Percentiles rank a stretch among this genome's conserved stretches.
Evolutionary conservation across 2,329 filamentous ascomycete species (phyloP).

Genomic region (Fusarium irregulare): DNA sequence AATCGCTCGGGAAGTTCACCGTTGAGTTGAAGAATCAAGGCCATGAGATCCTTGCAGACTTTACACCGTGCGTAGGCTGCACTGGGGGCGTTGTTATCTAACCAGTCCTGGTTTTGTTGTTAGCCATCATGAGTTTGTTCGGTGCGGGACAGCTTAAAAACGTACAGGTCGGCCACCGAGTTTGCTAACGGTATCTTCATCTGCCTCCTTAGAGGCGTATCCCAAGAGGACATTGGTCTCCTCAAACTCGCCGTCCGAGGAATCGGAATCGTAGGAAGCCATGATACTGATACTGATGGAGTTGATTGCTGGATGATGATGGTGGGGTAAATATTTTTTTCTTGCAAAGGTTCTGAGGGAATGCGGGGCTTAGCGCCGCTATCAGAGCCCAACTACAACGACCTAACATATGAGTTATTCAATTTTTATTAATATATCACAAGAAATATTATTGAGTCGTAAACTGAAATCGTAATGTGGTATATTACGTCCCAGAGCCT

Average conservation of each 20-base stretch:
- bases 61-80: slow-evolving; percentile 85
- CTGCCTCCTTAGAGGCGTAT: slow-evolving; percentile 83
- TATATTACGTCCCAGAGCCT: slow-evolving; percentile 46
- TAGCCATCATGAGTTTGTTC: slow-evolving; percentile 27
- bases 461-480: slow-evolving; percentile 35
- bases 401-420: not conserved
- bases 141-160: slow-evolving; percentile 29
- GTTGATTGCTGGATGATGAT: slow-evolving; percentile 41
- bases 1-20: slow-evolving; percentile 89
- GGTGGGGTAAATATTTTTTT: slow-evolving; percentile 58
- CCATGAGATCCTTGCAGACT: slow-evolving; percentile 85
- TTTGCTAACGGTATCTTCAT: slow-evolving; percentile 86
- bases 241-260: slow-evolving; percentile 75
- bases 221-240: slow-evolving; percentile 91
- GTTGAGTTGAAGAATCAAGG: slow-evolving; percentile 88
- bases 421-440: slow-evolving; percentile 3
- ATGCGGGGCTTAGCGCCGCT: slow-evolving; percentile 49
- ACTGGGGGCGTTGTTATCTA: slow-evolving; percentile 78
- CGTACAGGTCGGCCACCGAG: slow-evolving; percentile 88
- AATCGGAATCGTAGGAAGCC: slow-evolving; percentile 89
- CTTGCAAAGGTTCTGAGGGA: slow-evolving; percentile 34
- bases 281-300: slow-evolving; percentile 56
- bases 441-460: not conserved
- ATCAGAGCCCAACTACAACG: slow-evolving; percentile 16
- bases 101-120: slow-evolving; percentile 75